phyloP scores from a whole-genome alignment of 1,284 basidiomycete genomes.

The Porogramme epimiltina region DNA sequence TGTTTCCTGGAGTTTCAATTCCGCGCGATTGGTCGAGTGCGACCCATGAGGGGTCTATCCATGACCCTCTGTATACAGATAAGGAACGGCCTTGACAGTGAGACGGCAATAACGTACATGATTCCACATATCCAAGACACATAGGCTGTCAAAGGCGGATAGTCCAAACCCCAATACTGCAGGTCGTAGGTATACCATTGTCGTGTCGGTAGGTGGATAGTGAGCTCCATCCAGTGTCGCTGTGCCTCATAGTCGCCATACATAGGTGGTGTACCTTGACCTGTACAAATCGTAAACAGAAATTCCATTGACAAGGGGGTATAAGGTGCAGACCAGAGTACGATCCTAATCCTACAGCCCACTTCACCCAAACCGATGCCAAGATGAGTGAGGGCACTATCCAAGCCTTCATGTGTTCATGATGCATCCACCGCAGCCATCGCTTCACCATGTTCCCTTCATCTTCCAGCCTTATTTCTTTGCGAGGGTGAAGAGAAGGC shows the following conservation, averaged over 20 bases:
- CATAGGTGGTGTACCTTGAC: constrained; percentile 75
- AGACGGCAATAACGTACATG: constrained; percentile 35
- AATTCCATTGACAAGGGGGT: constrained; percentile 8
- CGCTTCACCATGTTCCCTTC: constrained; percentile 54
- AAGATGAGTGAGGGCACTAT: constrained; percentile 56
- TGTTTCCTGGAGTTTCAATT: constrained; percentile 66
- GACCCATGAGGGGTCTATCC: constrained; percentile 76
- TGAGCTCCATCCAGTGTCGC: constrained; percentile 93
- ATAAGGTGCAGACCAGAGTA: constrained; percentile 70
- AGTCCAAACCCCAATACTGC: constrained; percentile 91
- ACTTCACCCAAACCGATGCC: constrained; percentile 60
- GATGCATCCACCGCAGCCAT: constrained; percentile 80
- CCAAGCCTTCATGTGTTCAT: constrained; percentile 58
- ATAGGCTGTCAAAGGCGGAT: constrained; percentile 91
- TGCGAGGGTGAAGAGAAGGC: constrained; percentile 11
- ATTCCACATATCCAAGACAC: constrained; percentile 80
- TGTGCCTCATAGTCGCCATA: constrained; percentile 94
- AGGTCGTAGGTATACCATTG: constrained; percentile 90
- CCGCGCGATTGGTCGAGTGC: constrained; percentile 78
- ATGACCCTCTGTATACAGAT: constrained; percentile 53
- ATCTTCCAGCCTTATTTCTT: constrained; percentile 31
- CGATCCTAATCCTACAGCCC: constrained; percentile 71
- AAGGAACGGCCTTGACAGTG: neutral
- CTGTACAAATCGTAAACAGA: constrained; percentile 38
- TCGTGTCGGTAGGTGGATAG: constrained; percentile 69